These are phyloP conservation scores for Trichothecium roseum DNA, from an alignment of 2,329 filamentous ascomycete genomes.

Conservation along the genomic window DNA sequence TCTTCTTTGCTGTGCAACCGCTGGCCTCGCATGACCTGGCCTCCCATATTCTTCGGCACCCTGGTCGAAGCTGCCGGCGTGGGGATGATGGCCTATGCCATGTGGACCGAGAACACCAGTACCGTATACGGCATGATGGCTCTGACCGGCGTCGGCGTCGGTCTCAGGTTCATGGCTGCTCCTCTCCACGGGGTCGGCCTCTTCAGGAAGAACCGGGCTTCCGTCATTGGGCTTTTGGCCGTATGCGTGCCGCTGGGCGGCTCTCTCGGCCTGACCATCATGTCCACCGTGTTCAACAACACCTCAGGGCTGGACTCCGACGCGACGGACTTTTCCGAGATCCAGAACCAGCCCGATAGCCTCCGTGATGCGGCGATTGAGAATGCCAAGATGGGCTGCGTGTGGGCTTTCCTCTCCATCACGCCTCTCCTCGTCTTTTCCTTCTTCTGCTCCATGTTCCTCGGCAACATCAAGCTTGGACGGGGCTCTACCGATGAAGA, in stretches of 20 bases:
- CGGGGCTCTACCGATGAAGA: conserved; percentile 12
- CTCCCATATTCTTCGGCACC: conserved; percentile 44
- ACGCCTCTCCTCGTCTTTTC: conserved; percentile 42
- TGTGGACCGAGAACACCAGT: conserved; percentile 34
- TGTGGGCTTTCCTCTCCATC: conserved; percentile 54
- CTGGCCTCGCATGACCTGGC: conserved; percentile 52
- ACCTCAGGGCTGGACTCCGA: conserved; percentile 18
- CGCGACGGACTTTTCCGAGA: conserved; percentile 12
- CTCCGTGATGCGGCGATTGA: conserved; percentile 10
- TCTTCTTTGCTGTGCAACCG: conserved; percentile 50
- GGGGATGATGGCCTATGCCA: conserved; percentile 45
- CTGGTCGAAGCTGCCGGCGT: conserved; percentile 48
- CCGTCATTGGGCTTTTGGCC: conserved; percentile 48
- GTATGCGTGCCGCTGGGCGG: conserved; percentile 54
- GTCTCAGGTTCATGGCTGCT: conserved; percentile 54
- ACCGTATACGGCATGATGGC: conserved; percentile 58
- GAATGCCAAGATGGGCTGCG: conserved; percentile 39
- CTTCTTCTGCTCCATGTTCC: conserved; percentile 14
- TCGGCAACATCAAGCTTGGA: conserved; percentile 21
- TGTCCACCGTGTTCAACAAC: conserved; percentile 62
- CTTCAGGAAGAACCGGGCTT: conserved; percentile 46
- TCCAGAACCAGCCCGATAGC: conserved; percentile 8
- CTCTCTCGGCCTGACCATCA: conserved; percentile 54
- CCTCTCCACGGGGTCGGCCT: conserved; percentile 53
- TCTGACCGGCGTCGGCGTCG: conserved; percentile 51